Evolutionary conservation across 257 asterid genomes (phyloP).

Genomic region (Solanum verrucosum): DNA sequence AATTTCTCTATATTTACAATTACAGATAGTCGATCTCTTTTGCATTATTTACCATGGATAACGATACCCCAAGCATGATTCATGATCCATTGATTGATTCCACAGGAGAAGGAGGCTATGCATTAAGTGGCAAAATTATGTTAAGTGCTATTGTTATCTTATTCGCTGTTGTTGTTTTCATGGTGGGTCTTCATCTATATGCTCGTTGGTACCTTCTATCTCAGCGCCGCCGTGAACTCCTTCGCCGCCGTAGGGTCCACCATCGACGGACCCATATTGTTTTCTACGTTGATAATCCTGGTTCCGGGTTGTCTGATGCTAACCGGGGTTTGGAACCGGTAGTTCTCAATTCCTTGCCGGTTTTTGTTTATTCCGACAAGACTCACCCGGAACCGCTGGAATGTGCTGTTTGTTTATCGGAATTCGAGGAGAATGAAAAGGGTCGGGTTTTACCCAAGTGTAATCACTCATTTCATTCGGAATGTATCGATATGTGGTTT

Average conservation of each 20-base stretch:
- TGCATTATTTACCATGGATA: neutral
- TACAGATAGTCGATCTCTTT: neutral
- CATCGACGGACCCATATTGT: constrained; percentile 38
- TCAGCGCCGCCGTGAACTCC: constrained; percentile 38
- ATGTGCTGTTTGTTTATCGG: constrained; percentile 78
- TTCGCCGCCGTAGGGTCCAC: constrained; percentile 44
- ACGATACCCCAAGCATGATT: neutral
- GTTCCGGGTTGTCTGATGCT: constrained; percentile 5
- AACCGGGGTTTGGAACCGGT: constrained; percentile 52
- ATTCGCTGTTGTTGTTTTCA: constrained; percentile 47
- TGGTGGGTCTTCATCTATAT: constrained; percentile 56
- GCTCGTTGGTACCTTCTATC: constrained; percentile 49
- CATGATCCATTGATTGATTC: neutral
- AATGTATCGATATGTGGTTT: constrained; percentile 90
- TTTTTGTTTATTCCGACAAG: constrained; percentile 24
- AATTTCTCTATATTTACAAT: neutral
- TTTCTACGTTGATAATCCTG: constrained; percentile 26
- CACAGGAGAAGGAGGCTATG: constrained; percentile 31
- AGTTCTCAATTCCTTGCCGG: constrained; percentile 50
- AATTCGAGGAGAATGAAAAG: constrained; percentile 54
- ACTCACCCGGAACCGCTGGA: constrained; percentile 28
- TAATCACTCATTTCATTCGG: constrained; percentile 54
- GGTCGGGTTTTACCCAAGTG: constrained; percentile 62
- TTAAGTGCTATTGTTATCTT: constrained; percentile 46
- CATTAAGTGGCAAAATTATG: constrained; percentile 64